Evolutionary conservation across 345 rosid species (phyloP).

Genomic region (Corchorus olitorius): DNA sequence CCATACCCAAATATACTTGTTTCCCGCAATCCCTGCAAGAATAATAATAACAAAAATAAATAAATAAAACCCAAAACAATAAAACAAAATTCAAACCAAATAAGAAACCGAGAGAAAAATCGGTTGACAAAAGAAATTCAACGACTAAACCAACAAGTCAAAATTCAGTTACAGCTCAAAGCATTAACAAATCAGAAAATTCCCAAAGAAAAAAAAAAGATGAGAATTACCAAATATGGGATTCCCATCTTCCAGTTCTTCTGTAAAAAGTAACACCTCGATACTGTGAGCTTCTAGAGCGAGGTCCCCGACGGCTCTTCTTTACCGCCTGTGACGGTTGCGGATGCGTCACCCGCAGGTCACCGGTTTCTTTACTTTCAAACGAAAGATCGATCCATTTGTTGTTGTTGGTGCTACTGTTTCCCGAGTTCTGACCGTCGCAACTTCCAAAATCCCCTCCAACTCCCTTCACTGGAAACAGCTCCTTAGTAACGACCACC

Average conservation of each 20-base stretch:
- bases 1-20: conserved; percentile 93
- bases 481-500: conserved; percentile 51
- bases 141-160: background rate
- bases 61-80: background rate
- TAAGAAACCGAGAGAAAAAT: background rate
- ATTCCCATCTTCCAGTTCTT: conserved; percentile 97
- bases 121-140: background rate
- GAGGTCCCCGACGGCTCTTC: conserved; percentile 92
- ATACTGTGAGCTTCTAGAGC: conserved; percentile 96
- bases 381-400: conserved; percentile 57
- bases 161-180: conserved; percentile 14
- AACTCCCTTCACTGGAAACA: conserved; percentile 53
- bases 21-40: conserved; percentile 92
- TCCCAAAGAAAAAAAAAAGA: background rate
- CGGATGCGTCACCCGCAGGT: conserved; percentile 45
- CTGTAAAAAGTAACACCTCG: conserved; percentile 95
- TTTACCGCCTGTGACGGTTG: conserved; percentile 55
- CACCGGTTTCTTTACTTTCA: conserved; percentile 34
- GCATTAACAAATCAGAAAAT: background rate
- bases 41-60: background rate
- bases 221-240: conserved; percentile 78
- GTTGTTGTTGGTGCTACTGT: background rate
- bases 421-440: conserved; percentile 48
- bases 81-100: background rate
- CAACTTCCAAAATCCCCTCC: conserved; percentile 28